These are phyloP conservation scores for Alternaria metachromatica DNA, from an alignment of 2,329 filamentous ascomycete genomes.

Conservation along the genomic window DNA sequence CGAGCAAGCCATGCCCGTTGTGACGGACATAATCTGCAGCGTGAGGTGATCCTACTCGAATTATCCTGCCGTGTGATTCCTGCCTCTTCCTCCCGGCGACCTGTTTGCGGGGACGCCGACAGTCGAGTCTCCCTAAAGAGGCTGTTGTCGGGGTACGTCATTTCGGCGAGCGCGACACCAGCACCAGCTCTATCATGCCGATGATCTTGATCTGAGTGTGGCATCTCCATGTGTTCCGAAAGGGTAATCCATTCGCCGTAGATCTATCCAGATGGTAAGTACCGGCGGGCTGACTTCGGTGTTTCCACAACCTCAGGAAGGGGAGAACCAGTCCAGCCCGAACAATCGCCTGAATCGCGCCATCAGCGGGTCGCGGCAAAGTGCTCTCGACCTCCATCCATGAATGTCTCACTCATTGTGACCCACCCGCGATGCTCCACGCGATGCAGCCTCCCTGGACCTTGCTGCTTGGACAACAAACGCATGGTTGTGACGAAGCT, in stretches of 20 bases:
- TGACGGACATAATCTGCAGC: conserved; percentile 16
- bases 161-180: conserved; percentile 1
- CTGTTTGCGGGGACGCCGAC: conserved; percentile 11
- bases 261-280: not conserved
- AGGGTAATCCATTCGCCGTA: not conserved
- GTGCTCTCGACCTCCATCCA: conserved; percentile 9
- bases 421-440: conserved; percentile 8
- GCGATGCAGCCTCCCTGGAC: conserved; percentile 9
- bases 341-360: conserved; percentile 10
- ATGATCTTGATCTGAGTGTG: not conserved
- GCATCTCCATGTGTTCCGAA: conserved; percentile 2
- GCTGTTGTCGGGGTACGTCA: not conserved
- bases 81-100: conserved; percentile 11
- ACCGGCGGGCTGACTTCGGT: conserved; percentile 5
- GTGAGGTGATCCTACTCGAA: not conserved
- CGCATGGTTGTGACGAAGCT: not conserved
- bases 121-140: not conserved
- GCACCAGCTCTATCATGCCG: not conserved
- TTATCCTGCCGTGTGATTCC: conserved; percentile 7
- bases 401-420: conserved; percentile 5
- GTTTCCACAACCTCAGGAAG: not conserved
- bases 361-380: conserved; percentile 17
- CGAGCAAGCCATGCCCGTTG: conserved; percentile 16
- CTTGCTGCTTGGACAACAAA: not conserved
- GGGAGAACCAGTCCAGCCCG: conserved; percentile 3